Base-by-base conservation (phyloP, 2,329 filamentous ascomycete species). In the Ilyonectria robusta region DNA sequence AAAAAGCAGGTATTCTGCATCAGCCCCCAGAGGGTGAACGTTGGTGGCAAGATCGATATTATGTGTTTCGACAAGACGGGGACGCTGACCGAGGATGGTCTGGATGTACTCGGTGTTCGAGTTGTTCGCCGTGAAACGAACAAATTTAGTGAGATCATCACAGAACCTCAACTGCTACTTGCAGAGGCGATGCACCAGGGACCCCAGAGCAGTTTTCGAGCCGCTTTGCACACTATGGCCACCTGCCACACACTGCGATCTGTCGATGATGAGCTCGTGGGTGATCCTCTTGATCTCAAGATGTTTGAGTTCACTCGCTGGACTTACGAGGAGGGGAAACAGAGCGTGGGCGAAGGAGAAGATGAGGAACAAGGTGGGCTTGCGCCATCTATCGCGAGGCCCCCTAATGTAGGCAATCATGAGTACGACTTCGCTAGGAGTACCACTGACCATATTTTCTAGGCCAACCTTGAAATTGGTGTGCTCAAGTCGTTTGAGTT, bases 11-110 rank as follows among this genome's bases (percentile, higher is more conserved):
- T 99, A 42, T 99, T 97, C 78, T 99, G 96, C 77, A 99, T 98
- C 76, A 98, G 95, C 72, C 96, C 97, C 0, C 96, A 99, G 77
- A 89, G 96, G 75, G 95, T 99, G 63, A 99, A 98, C 76, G 94
- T 99, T 6, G 96, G 93, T 17, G 96, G 97, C 56, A 98, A 98
- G 80, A 84, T 99, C 4, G 96, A 99, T 77, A 89, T 98, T 11
- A 93, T 99, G 82, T 98, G 95, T 81, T 99, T 99, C 71, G 96
- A 99, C 82, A 99, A 99, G 83, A 99, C 96, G 0, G 96, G 96
- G n/a, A 99, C 96, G 0, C 84, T 99, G 60, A 99, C 96, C 0
- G 96, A 98, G 80, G 96, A 99, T 79, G 96, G 96, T 0, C 83
- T 99, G 47, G 97, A 99, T 79, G 94, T 99, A 19, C 86, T 99